phyloP scores from a whole-genome alignment of 495 filamentous ascomycete genomes.

The Cercophora newfieldiana region DNA sequence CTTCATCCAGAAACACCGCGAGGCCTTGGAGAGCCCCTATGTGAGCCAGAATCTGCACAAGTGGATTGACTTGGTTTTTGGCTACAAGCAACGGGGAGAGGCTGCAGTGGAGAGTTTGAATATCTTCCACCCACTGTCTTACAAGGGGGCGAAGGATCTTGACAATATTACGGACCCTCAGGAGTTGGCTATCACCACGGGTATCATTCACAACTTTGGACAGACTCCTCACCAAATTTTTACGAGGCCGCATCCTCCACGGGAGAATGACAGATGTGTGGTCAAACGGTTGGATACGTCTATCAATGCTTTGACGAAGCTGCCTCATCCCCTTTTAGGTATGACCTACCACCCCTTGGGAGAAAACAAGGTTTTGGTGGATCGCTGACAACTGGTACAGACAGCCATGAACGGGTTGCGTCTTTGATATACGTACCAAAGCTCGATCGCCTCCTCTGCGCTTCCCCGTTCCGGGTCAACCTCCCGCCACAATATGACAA shows the following conservation, averaged over 20 bases:
- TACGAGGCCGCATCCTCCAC: slow-evolving; percentile 69
- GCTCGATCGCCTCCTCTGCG: slow-evolving; percentile 79
- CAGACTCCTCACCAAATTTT: slow-evolving; percentile 97
- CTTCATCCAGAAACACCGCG: slow-evolving; percentile 90
- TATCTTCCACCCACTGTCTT: slow-evolving; percentile 93
- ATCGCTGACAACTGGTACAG: slow-evolving; percentile 37
- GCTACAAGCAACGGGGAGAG: slow-evolving; percentile 91
- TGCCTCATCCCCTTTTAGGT: slow-evolving; percentile 78
- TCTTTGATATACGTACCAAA: slow-evolving; percentile 77
- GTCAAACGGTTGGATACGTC: slow-evolving; percentile 72
- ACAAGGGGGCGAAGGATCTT: slow-evolving; percentile 88
- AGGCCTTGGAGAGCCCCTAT: slow-evolving; percentile 91
- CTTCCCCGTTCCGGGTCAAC: slow-evolving; percentile 79
- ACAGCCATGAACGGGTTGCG: slow-evolving; percentile 76
- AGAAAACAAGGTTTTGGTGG: neutral
- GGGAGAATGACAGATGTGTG: slow-evolving; percentile 65
- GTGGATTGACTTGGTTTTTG: slow-evolving; percentile 97
- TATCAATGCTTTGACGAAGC: slow-evolving; percentile 71
- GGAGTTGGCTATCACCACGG: slow-evolving; percentile 81
- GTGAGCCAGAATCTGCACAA: slow-evolving; percentile 87
- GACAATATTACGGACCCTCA: slow-evolving; percentile 87
- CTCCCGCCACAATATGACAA: slow-evolving; percentile 86
- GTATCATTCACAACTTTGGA: slow-evolving; percentile 97
- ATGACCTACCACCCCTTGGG: slow-evolving; percentile 27
- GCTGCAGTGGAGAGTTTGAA: slow-evolving; percentile 89